Evolutionary conservation across 768 basidiomycete genomes (phyloP).

Genomic region (Suillus cothurnatus): DNA sequence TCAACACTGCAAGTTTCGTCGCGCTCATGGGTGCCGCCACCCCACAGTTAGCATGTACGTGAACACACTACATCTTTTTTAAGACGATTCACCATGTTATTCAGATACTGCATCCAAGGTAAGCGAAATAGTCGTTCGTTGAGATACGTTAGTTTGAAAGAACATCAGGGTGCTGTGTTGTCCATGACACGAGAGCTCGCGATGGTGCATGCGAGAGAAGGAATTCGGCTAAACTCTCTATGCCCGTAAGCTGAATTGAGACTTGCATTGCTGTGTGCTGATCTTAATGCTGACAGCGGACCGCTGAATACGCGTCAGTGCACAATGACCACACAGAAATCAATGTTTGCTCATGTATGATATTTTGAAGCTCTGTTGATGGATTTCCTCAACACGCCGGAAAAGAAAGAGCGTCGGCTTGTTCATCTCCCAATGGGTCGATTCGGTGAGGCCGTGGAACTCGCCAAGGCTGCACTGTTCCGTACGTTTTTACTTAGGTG

Average conservation of each 20-base stretch:
- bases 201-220: conserved; percentile 97
- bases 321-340: neutral
- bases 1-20: conserved; percentile 98
- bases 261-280: neutral
- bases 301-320: conserved; percentile 90
- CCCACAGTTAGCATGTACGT: conserved; percentile 94
- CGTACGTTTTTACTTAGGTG: conserved; percentile 53
- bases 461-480: conserved; percentile 92
- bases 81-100: conserved; percentile 10
- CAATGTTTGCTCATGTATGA: neutral
- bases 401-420: conserved; percentile 90
- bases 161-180: conserved; percentile 84
- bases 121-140: neutral
- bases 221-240: conserved; percentile 93
- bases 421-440: conserved; percentile 95
- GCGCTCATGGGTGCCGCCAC: conserved; percentile 96
- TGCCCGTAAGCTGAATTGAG: conserved; percentile 73
- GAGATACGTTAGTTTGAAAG: conserved; percentile 13
- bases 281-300: conserved; percentile 53
- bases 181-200: conserved; percentile 98
- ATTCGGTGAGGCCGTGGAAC: conserved; percentile 95
- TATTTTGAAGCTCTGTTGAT: conserved; percentile 80
- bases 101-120: conserved; percentile 95
- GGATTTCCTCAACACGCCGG: conserved; percentile 96
- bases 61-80: neutral